Conservation (phyloP, 73 alveolate species). For the Tetrahymena thermophila region DNA sequence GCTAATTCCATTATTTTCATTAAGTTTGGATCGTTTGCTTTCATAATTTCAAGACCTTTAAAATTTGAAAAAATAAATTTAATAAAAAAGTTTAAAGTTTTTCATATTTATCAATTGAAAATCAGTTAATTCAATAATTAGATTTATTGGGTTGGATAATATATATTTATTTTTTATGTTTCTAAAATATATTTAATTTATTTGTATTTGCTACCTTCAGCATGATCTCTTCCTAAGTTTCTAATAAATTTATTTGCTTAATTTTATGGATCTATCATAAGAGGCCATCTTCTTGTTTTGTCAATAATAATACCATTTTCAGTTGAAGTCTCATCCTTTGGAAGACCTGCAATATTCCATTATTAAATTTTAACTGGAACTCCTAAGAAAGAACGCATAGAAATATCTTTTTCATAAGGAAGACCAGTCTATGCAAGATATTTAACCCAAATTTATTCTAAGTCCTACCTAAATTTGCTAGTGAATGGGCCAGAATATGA, state of each 20-base stretch:
- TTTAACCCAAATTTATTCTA: slow-evolving; percentile 87
- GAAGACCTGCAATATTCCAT: slow-evolving; percentile 59
- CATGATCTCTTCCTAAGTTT: slow-evolving; percentile 95
- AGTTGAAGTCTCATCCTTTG: slow-evolving; percentile 94
- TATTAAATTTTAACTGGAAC: slow-evolving; percentile 83
- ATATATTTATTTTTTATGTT: slow-evolving; percentile 86
- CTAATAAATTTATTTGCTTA: slow-evolving; percentile 97
- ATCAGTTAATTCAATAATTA: too few species aligned
- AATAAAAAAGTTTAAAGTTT: too few species aligned
- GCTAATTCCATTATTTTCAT: slow-evolving; percentile 77
- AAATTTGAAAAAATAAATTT: not conserved
- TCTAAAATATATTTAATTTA: slow-evolving; percentile 72
- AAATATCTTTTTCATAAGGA: slow-evolving; percentile 78
- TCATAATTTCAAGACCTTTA: slow-evolving; percentile 23
- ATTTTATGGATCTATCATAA: slow-evolving; percentile 99
- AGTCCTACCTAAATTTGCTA: slow-evolving; percentile 75
- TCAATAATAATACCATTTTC: slow-evolving; percentile 96
- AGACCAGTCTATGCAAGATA: slow-evolving; percentile 69
- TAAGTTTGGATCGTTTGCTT: slow-evolving; percentile 40
- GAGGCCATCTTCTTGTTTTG: slow-evolving; percentile 98
- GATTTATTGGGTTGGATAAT: too few species aligned
- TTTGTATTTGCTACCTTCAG: slow-evolving; percentile 9
- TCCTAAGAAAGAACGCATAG: slow-evolving; percentile 97
- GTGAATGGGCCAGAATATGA: slow-evolving; percentile 98
- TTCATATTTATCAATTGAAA: too few species aligned